Evolutionary conservation across 2,329 filamentous ascomycete genomes (phyloP).

Genomic region (Didymella lethalis): DNA sequence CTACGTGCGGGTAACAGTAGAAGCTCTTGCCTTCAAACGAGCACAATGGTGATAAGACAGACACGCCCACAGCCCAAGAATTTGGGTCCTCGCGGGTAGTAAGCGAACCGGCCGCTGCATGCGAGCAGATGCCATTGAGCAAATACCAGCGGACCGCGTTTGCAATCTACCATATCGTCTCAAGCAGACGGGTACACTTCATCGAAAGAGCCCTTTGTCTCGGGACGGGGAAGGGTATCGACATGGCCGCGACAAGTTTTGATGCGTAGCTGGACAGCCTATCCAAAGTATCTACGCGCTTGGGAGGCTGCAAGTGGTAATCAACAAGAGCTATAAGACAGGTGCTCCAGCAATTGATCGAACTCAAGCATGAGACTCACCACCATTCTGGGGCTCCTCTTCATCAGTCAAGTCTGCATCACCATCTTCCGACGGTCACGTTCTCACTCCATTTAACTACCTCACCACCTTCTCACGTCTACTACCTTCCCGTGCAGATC

Average conservation of each 20-base stretch:
- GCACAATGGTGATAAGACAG: neutral
- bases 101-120: neutral
- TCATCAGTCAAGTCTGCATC: neutral
- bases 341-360: neutral
- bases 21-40: neutral
- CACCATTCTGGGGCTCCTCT: neutral
- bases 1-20: neutral
- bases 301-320: neutral
- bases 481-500: neutral
- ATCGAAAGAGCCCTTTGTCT: constrained; percentile 1
- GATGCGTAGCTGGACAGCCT: constrained; percentile 13
- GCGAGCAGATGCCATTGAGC: neutral
- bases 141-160: constrained; percentile 18
- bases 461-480: neutral
- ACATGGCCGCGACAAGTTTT: constrained; percentile 18
- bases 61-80: neutral
- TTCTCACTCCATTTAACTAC: neutral
- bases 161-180: constrained; percentile 10
- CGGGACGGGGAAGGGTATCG: constrained; percentile 24
- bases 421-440: neutral
- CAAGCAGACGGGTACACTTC: constrained; percentile 13
- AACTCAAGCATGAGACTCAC: neutral
- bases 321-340: neutral
- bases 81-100: neutral
- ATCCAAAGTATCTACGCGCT: constrained; percentile 9